Conservation (phyloP, 805 yeast species). For the Candida vartiovaarae region DNA sequence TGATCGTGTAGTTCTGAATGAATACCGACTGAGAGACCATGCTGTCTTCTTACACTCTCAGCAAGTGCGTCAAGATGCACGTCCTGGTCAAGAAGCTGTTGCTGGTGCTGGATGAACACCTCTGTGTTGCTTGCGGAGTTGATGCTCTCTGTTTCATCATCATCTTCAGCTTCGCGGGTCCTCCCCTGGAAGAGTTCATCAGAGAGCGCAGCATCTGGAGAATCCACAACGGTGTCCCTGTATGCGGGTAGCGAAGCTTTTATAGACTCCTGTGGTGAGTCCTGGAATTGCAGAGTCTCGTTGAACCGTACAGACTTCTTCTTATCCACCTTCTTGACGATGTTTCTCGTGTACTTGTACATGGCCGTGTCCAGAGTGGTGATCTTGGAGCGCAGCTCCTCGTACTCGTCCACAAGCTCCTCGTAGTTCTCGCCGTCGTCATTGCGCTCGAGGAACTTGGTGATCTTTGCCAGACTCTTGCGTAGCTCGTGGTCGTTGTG, state of each 20-base stretch:
- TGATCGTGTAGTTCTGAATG: slow-evolving; percentile 43
- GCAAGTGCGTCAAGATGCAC: slow-evolving; percentile 33
- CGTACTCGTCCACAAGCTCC: slow-evolving; percentile 20
- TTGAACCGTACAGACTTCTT: slow-evolving; percentile 25
- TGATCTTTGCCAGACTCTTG: slow-evolving; percentile 17
- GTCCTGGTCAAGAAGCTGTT: slow-evolving; percentile 41
- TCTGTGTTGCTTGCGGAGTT: slow-evolving; percentile 28
- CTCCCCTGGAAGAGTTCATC: slow-evolving; percentile 17
- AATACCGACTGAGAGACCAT: slow-evolving; percentile 38
- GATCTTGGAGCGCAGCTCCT: slow-evolving; percentile 6
- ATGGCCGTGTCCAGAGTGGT: slow-evolving; percentile 12
- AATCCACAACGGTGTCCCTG: slow-evolving; percentile 13
- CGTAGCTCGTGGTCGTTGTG: slow-evolving; percentile 19
- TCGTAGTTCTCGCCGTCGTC: slow-evolving; percentile 23
- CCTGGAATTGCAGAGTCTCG: slow-evolving; percentile 15
- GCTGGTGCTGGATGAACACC: slow-evolving; percentile 37
- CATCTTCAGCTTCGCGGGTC: background rate
- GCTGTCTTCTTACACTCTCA: slow-evolving; percentile 36
- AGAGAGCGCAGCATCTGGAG: slow-evolving; percentile 5
- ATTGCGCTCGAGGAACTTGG: slow-evolving; percentile 20
- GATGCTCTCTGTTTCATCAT: slow-evolving; percentile 8
- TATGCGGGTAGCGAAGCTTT: background rate
- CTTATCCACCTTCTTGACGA: slow-evolving; percentile 3
- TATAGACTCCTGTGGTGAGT: background rate
- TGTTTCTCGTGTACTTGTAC: slow-evolving; percentile 13